Evolutionary conservation across 345 rosid species (phyloP).

Genomic region (Melaleuca alternifolia): DNA sequence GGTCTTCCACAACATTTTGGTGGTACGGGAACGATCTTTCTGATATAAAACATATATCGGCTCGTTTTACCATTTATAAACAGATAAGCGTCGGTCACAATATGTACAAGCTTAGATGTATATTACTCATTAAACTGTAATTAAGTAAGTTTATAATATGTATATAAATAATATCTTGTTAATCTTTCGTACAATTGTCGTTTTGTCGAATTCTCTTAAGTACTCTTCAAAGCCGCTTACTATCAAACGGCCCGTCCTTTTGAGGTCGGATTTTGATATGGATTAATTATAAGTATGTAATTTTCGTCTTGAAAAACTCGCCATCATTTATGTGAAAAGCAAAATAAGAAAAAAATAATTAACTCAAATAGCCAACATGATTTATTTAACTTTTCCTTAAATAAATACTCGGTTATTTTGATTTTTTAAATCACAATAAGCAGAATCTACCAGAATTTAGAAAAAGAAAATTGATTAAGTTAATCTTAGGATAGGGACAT

Average conservation of each 20-base stretch:
- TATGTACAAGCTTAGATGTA: background rate
- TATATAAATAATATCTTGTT: background rate
- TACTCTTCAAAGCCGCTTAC: rapidly evolving
- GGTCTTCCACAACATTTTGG: background rate
- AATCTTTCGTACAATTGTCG: background rate
- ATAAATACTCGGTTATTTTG: background rate
- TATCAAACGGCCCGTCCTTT: background rate
- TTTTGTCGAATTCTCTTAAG: background rate
- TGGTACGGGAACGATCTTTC: background rate
- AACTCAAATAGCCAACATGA: background rate
- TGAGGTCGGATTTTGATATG: background rate
- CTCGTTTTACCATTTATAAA: background rate
- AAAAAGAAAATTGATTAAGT: background rate
- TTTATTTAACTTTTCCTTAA: background rate
- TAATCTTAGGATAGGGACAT: background rate
- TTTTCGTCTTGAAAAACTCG: background rate
- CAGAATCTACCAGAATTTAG: background rate
- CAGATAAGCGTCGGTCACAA: background rate
- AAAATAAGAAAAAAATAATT: background rate
- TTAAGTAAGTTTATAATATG: background rate
- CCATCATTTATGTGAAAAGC: background rate
- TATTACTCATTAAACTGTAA: background rate
- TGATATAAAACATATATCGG: background rate
- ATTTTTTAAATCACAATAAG: background rate
- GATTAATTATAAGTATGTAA: background rate